These are phyloP conservation scores for Ogataea sp. DNA, from an alignment of 805 yeast species.

Conservation along the genomic window DNA sequence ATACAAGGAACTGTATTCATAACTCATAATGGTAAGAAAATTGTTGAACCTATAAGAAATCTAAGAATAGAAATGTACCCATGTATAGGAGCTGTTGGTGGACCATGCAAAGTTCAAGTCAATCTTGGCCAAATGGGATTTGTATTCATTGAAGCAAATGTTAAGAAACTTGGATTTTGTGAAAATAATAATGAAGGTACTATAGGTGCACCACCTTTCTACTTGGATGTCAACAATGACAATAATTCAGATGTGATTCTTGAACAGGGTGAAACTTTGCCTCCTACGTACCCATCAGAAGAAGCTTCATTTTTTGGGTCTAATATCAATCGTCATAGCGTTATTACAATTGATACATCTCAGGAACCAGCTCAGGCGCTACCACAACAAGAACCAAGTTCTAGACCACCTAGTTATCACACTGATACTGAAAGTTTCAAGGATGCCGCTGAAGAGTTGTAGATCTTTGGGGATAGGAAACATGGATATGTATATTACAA, in stretches of 20 bases:
- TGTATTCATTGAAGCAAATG: slow-evolving; percentile 85
- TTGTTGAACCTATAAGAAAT: slow-evolving; percentile 42
- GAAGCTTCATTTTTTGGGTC: slow-evolving; percentile 58
- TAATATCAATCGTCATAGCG: not conserved
- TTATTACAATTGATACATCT: not conserved
- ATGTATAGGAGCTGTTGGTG: slow-evolving; percentile 43
- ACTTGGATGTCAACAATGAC: slow-evolving; percentile 18
- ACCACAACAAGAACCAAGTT: slow-evolving; percentile 11
- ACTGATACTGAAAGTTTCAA: slow-evolving; percentile 6
- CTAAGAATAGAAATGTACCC: slow-evolving; percentile 44
- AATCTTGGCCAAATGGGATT: slow-evolving; percentile 86
- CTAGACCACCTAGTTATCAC: slow-evolving; percentile 22
- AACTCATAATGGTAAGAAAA: slow-evolving; percentile 48
- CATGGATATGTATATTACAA: not conserved
- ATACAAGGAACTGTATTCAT: slow-evolving; percentile 41
- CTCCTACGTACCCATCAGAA: slow-evolving; percentile 61
- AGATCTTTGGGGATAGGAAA: not conserved
- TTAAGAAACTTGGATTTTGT: slow-evolving; percentile 48
- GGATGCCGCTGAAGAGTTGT: slow-evolving; percentile 2
- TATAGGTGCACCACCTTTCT: slow-evolving; percentile 31
- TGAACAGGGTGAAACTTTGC: slow-evolving; percentile 66
- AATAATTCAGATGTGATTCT: slow-evolving; percentile 40
- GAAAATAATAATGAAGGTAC: slow-evolving; percentile 35
- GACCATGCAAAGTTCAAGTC: slow-evolving; percentile 42
- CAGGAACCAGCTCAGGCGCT: not conserved